Conservation (phyloP, 1,284 basidiomycete species). For the Irpex rosettiformis region DNA sequence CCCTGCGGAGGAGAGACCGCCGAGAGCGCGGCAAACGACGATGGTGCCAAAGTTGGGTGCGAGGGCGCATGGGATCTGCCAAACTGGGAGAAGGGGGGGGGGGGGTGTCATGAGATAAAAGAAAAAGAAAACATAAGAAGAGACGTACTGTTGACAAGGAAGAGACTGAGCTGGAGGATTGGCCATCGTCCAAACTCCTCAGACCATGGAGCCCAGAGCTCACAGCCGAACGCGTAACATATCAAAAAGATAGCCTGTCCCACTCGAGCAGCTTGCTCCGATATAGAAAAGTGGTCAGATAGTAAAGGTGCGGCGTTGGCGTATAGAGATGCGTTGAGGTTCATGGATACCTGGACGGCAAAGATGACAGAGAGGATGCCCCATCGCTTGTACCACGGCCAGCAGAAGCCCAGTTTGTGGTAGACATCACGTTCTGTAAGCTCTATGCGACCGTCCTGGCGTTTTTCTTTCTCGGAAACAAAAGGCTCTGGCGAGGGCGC, state of each 20-base stretch:
- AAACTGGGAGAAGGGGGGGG: background rate
- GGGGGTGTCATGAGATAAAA: background rate
- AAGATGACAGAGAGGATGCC: background rate
- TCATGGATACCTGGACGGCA: background rate
- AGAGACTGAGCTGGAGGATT: background rate
- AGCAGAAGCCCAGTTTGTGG: background rate
- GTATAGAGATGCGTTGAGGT: background rate
- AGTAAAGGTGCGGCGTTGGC: background rate
- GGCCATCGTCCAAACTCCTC: background rate
- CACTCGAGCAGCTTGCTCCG: background rate
- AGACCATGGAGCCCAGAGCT: background rate
- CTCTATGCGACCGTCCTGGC: background rate
- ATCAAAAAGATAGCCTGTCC: background rate
- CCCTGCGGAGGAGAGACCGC: background rate
- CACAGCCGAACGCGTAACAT: background rate
- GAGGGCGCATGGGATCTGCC: slow-evolving; percentile 1
- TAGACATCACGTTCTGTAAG: background rate
- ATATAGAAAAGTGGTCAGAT: background rate
- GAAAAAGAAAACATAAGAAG: background rate
- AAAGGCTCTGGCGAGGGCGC: background rate
- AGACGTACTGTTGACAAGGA: background rate
- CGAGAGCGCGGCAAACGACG: background rate
- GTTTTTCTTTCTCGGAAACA: background rate
- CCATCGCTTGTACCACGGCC: background rate
- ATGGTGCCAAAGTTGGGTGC: background rate